phyloP scores from a whole-genome alignment of 345 rosid species.

The Aquilaria yunnanensis region DNA sequence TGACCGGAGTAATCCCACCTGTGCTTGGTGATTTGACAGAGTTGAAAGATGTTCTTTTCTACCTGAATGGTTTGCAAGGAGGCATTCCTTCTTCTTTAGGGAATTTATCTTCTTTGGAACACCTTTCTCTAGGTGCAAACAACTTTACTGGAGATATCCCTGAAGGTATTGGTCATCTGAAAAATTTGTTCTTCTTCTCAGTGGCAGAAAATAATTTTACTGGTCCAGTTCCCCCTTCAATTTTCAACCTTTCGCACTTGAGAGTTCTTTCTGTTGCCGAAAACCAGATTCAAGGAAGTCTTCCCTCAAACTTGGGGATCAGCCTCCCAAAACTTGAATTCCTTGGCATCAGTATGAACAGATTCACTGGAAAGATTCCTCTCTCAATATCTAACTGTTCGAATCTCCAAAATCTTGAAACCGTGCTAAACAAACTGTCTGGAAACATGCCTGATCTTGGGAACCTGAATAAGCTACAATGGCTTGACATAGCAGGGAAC shows the following conservation, averaged over 20 bases:
- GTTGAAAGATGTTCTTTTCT: neutral
- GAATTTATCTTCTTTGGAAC: conserved; percentile 7
- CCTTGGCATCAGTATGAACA: neutral
- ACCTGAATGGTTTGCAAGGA: neutral
- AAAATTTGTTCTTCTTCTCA: no score
- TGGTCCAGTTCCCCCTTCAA: neutral
- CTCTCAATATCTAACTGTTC: no score
- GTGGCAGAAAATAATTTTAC: no score
- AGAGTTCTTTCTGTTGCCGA: neutral
- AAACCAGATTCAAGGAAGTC: neutral
- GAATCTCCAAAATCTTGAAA: no score
- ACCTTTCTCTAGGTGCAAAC: neutral
- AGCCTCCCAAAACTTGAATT: neutral
- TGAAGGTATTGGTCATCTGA: no score
- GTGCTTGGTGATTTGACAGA: neutral
- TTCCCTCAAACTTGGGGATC: neutral
- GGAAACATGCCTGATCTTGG: no score
- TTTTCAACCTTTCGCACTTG: conserved; percentile 6
- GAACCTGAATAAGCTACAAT: no score
- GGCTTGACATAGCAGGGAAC: no score
- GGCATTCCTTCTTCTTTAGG: neutral
- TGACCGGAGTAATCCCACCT: conserved; percentile 4
- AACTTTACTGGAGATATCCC: no score
- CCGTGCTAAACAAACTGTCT: no score
- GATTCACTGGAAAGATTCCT: no score